Conservation (phyloP, 495 filamentous ascomycete species). For the Trichodelitschia bisporula region DNA sequence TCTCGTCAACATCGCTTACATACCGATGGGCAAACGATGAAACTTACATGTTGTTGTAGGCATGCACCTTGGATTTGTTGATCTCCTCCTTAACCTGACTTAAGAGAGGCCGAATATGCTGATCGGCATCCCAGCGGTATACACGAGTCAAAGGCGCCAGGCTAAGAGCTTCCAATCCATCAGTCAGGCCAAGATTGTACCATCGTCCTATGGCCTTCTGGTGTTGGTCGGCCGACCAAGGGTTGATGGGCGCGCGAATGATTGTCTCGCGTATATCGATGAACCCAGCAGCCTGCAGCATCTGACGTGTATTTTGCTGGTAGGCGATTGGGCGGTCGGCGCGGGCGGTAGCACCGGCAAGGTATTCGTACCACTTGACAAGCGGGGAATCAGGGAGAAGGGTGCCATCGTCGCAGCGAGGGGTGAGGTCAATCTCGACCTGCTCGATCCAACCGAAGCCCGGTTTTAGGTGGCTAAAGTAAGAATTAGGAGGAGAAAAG, state of each 20-base stretch:
- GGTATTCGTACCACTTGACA: slow-evolving; percentile 40
- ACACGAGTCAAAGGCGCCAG: slow-evolving; percentile 51
- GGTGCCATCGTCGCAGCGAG: slow-evolving; percentile 52
- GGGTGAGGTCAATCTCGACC: slow-evolving; percentile 70
- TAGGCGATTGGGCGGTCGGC: slow-evolving; percentile 37
- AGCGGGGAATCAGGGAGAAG: slow-evolving; percentile 24
- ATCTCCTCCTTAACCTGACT: slow-evolving; percentile 41
- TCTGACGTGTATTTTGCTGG: slow-evolving; percentile 36
- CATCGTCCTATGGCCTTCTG: slow-evolving; percentile 51
- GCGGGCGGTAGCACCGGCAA: slow-evolving; percentile 44
- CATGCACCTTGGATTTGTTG: slow-evolving; percentile 40
- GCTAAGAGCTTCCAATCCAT: slow-evolving; percentile 46
- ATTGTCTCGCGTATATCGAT: slow-evolving; percentile 54
- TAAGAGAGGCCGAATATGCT: slow-evolving; percentile 35
- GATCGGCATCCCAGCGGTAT: slow-evolving; percentile 30
- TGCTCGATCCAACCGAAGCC: slow-evolving; percentile 62
- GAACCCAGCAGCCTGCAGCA: slow-evolving; percentile 52
- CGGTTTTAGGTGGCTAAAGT: slow-evolving; percentile 46
- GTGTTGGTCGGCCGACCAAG: slow-evolving; percentile 49
- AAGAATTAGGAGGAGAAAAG: neutral
- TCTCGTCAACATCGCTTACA: slow-evolving; percentile 9
- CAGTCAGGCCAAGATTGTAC: slow-evolving; percentile 56
- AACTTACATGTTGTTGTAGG: slow-evolving; percentile 52
- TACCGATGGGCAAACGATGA: slow-evolving; percentile 4
- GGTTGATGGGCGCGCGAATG: slow-evolving; percentile 49